Evolutionary conservation across 306 rosid genomes (phyloP), one percentile per base, ranked within the genome.

Genomic region (Citrullus mucosospermus): DNA sequence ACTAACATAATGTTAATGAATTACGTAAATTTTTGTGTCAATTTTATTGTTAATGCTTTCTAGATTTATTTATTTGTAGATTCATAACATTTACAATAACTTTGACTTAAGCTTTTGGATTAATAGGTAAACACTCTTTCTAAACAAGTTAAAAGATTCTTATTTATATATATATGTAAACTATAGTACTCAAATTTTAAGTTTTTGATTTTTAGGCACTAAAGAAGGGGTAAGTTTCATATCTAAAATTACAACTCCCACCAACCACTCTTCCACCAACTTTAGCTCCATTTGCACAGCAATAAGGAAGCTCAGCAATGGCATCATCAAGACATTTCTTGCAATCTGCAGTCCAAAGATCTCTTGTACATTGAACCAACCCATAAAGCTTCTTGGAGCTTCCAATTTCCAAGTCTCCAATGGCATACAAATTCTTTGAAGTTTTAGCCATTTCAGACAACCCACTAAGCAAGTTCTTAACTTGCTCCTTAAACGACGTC

Each of bases 221-320:
- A 77, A 82, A 83, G 58, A 85, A 80, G 36, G 85, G 82, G 63
- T 85, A 82, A 77, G 75, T 79, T 58, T 85, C 88, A 80, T 58
- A 82, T 65, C 84, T 61, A 39, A 82, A 78, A 54, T 85, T 80
- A 62, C 88, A 85, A 15, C 84, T 85, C 16, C 83, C 88, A 10
- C 86, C 82, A 4, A 85, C 82, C 36, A 85, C 86, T 20, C 88
- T 79, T 30, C 88, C 84, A 4, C 88, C 88, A 56, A 71, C 32
- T 76, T 83, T 83, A 13, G 78, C 79, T 53, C 62, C 72, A 66
- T 36, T 36, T 8, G 48, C 55, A 30, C 84, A 77, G 17, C 62
- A 85, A 34, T 53, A 80, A 0, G 86, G 82, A 48, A 85, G 84
- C 18, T 80, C 79, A 38, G 50, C 68, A 48, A 85, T 78, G 18